phyloP scores from a whole-genome alignment of 305 asterid genomes.

The Rubia peregrina region DNA sequence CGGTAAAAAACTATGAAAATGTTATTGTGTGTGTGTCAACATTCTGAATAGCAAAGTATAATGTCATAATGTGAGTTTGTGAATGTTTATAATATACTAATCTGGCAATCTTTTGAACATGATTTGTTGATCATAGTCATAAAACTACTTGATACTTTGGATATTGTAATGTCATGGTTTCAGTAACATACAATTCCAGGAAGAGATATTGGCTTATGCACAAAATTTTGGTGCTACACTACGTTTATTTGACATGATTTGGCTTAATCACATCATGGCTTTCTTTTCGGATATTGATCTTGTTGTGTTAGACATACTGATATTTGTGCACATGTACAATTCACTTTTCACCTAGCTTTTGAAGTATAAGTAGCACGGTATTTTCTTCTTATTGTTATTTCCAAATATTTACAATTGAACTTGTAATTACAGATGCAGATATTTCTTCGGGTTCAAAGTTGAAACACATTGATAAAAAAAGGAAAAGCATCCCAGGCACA shows the following conservation, averaged over 20 bases:
- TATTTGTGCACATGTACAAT: not conserved
- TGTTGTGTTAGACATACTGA: conserved; percentile 2
- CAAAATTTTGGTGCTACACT: not conserved
- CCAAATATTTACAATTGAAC: not conserved
- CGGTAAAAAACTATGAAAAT: not conserved
- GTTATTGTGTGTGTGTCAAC: not conserved
- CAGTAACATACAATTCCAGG: not conserved
- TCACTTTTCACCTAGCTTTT: not conserved
- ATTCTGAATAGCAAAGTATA: not conserved
- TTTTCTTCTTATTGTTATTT: not conserved
- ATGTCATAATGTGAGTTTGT: not conserved
- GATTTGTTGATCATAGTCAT: not conserved
- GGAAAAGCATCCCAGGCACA: conserved; percentile 30
- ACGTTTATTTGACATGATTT: not conserved
- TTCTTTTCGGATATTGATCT: conserved; percentile 1
- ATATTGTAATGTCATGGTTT: not conserved
- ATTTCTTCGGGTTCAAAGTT: conserved; percentile 35
- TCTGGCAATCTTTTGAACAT: not conserved
- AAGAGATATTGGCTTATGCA: not conserved
- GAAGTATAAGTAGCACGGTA: not conserved
- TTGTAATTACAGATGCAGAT: conserved; percentile 32
- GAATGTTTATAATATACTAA: not conserved
- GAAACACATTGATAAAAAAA: conserved; percentile 21
- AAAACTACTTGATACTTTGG: not conserved
- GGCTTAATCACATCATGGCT: not conserved